Evolutionary conservation across 83 land plant genomes (phyloP), one percentile per base, ranked within the genome.

Genomic region (Picea abies): DNA sequence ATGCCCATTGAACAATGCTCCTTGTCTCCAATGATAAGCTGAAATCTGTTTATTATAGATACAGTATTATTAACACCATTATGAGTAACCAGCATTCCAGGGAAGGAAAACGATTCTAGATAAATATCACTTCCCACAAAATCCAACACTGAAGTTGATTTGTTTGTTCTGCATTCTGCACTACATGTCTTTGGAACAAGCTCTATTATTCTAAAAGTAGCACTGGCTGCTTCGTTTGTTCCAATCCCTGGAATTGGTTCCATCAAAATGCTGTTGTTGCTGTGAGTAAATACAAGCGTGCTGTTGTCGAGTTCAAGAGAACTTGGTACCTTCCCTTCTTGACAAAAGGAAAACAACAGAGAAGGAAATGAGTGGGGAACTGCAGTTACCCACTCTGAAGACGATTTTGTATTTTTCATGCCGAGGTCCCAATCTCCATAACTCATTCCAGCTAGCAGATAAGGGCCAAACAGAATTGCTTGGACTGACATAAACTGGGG

Each of bases 381-480:
- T n/a, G 97, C 87, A 20, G 82, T 82, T 5, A 96, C 81, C 92
- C 92, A 94, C 64, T 89, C 85, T 14, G 90, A 83, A 29, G 82
- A 67, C 22, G 87, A 86, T 9, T 67, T 26, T 41, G 41, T 20
- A 35, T 86, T 66, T 0, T 80, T 82, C 15, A 84, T 52, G 67
- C 83, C 82, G 44, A 94, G 84, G 60, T 88, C 89, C 86, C 89
- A 88, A 49, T 94, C 94, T 64, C 97, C 90, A 23, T 14, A 52
- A 67, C 84, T 91, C 73, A 90, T 78, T 61, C 97, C 99, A 47
- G 91, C 95, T 60, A 97, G 94, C 47, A 97, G 85, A 71, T 91
- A 92, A 4, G 98, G 98, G 15, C 99, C 99, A 79, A 83, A 97
- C 4, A 95, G 90, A 8, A 97, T 88, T 76, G 97, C 98, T 69